Evolutionary conservation across 768 basidiomycete species (phyloP).

Genomic region (Trametes sanguinea): DNA sequence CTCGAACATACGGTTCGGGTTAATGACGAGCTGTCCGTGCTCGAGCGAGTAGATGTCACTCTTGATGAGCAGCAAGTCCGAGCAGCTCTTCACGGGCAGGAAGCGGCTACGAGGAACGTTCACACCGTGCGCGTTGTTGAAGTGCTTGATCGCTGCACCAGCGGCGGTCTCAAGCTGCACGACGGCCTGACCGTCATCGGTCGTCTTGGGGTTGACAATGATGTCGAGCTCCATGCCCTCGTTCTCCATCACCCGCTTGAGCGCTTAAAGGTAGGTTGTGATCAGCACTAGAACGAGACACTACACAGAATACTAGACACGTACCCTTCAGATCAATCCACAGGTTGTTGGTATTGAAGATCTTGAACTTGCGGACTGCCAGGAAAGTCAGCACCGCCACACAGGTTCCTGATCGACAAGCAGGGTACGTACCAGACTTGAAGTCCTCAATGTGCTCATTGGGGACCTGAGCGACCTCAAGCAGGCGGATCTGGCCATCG

Average conservation of each 20-base stretch:
- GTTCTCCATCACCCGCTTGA: conserved; percentile 87
- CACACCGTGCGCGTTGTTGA: conserved; percentile 88
- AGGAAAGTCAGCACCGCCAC: neutral
- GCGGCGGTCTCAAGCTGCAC: conserved; percentile 62
- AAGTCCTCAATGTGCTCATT: conserved; percentile 94
- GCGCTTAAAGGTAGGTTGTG: conserved; percentile 46
- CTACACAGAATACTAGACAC: conserved; percentile 13
- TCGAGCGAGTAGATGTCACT: conserved; percentile 89
- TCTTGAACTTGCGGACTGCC: conserved; percentile 86
- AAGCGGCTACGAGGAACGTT: conserved; percentile 95
- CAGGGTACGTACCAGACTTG: conserved; percentile 55
- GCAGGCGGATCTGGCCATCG: conserved; percentile 82
- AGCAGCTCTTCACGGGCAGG: conserved; percentile 89
- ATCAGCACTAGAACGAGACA: too few relatives aligned
- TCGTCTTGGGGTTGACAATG: conserved; percentile 89
- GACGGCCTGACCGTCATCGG: conserved; percentile 83
- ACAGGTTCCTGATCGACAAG: neutral
- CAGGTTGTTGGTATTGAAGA: conserved; percentile 86
- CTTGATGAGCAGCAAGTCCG: conserved; percentile 86
- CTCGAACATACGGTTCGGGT: conserved; percentile 77
- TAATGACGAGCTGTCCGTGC: conserved; percentile 88
- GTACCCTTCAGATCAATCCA: conserved; percentile 78
- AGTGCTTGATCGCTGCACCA: conserved; percentile 93
- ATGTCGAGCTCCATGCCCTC: conserved; percentile 92
- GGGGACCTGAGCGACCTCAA: conserved; percentile 95